Conservation (phyloP, 331 rosid genomes). For the Arachis monticola region DNA sequence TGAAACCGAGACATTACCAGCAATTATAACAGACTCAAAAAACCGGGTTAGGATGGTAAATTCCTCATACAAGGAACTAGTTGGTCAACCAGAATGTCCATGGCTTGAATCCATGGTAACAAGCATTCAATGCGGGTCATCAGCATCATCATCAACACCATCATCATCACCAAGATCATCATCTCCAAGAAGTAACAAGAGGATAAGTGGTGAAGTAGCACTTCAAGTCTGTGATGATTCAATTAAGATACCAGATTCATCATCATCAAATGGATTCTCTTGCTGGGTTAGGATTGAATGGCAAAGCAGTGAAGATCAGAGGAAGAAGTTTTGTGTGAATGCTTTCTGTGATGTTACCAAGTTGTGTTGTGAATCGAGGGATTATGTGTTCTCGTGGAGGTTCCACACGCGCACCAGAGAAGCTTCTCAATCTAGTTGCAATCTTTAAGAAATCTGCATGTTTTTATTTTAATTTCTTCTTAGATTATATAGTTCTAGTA, state of each 20-base stretch:
- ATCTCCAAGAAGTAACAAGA: slow-evolving; percentile 42
- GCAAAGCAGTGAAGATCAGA: slow-evolving; percentile 46
- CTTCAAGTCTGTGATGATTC: slow-evolving; percentile 64
- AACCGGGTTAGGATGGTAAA: slow-evolving; percentile 80
- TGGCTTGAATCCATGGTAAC: slow-evolving; percentile 78
- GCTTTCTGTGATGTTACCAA: slow-evolving; percentile 82
- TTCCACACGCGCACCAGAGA: slow-evolving; percentile 67
- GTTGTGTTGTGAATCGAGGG: slow-evolving; percentile 68
- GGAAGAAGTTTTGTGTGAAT: slow-evolving; percentile 50
- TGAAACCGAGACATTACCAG: slow-evolving; percentile 74
- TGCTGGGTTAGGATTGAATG: slow-evolving; percentile 97
- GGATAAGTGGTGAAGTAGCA: slow-evolving; percentile 83
- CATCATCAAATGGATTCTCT: slow-evolving; percentile 73
- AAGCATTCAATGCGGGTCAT: slow-evolving; percentile 34
- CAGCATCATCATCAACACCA: neutral
- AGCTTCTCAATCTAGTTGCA: slow-evolving; percentile 55
- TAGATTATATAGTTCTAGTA: slow-evolving; percentile 7
- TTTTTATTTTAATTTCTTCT: neutral
- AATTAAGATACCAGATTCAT: slow-evolving; percentile 47
- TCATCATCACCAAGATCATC: neutral
- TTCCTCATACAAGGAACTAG: slow-evolving; percentile 87
- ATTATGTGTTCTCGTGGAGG: slow-evolving; percentile 85
- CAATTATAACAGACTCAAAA: slow-evolving; percentile 80
- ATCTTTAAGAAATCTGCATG: slow-evolving; percentile 26
- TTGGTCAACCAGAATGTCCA: slow-evolving; percentile 86